Conservation (phyloP, 2,329 filamentous ascomycete genomes). For the Trichoderma atrobrunneum region DNA sequence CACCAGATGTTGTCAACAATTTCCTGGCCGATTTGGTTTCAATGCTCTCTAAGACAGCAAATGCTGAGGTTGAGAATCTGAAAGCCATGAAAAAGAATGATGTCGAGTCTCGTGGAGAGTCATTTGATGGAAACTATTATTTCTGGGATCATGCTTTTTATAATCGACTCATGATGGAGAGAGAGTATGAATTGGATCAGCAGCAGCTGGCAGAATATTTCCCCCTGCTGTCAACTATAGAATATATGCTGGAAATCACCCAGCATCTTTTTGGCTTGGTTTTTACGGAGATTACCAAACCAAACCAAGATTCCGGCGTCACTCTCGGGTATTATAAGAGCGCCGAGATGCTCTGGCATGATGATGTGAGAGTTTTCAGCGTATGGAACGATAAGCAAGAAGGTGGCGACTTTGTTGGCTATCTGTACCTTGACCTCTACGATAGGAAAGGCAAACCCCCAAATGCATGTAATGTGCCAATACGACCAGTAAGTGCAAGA, state of each 20-base stretch:
- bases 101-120: background rate
- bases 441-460: background rate
- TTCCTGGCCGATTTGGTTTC: background rate
- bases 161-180: background rate
- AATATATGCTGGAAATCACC: background rate
- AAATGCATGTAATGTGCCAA: background rate
- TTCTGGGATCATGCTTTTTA: background rate
- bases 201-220: background rate
- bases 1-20: background rate
- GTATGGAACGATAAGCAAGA: background rate
- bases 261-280: background rate
- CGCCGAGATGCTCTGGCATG: background rate
- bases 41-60: background rate
- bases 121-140: background rate
- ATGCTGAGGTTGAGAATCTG: background rate
- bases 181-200: background rate
- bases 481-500: conserved; percentile 10
- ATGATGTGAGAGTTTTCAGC: background rate
- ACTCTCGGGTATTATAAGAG: background rate
- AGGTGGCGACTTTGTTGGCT: conserved; percentile 4
- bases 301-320: background rate
- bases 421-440: conserved; percentile 18
- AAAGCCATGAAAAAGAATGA: background rate
- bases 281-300: background rate
- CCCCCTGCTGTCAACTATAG: background rate